A percentile compares a stretch with the other conserved stretches of the same genome.
These are phyloP conservation scores for Wickerhamomyces canadensis DNA, from an alignment of 805 yeast genomes.

Conservation along the genomic window DNA sequence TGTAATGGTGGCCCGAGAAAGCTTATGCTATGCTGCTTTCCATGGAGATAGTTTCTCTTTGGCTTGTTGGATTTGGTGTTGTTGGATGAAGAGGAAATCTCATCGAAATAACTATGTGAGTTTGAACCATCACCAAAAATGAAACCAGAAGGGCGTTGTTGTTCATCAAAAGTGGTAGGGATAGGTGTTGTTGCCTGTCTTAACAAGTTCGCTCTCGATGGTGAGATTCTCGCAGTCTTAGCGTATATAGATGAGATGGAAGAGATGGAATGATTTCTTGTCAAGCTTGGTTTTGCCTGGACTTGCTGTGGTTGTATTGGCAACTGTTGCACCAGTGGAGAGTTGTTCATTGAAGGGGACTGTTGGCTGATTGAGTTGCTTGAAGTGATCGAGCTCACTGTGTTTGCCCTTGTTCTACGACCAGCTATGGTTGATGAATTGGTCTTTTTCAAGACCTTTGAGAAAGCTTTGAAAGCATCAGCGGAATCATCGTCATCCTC, in stretches of 20 bases:
- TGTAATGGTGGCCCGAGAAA: constrained; percentile 20
- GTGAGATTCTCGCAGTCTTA: constrained; percentile 15
- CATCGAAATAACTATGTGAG: constrained; percentile 2
- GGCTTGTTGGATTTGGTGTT: too few relatives aligned
- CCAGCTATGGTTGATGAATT: constrained; percentile 1
- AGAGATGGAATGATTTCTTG: constrained; percentile 21
- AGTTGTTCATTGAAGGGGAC: too few relatives aligned
- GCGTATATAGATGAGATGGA: constrained; percentile 16
- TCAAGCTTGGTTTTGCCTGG: constrained; percentile 1
- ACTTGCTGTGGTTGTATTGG: neutral
- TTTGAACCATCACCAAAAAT: constrained; percentile 14
- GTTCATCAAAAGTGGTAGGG: constrained; percentile 8
- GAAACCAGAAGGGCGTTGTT: constrained; percentile 6
- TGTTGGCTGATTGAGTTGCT: too few relatives aligned
- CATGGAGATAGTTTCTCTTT: constrained; percentile 5
- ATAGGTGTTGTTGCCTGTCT: constrained; percentile 19
- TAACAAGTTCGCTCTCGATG: constrained; percentile 15
- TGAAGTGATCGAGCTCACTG: constrained; percentile 17
- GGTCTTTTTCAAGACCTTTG: constrained; percentile 14
- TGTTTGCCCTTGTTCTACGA: constrained; percentile 24
- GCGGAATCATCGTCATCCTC: constrained; percentile 13
- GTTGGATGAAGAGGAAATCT: too few relatives aligned
- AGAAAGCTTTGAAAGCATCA: constrained; percentile 22
- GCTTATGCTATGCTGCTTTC: constrained; percentile 10
- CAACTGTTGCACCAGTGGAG: neutral